Evolutionary conservation across 1,284 basidiomycete species (phyloP).

Genomic region (Ustilago cynodontis): DNA sequence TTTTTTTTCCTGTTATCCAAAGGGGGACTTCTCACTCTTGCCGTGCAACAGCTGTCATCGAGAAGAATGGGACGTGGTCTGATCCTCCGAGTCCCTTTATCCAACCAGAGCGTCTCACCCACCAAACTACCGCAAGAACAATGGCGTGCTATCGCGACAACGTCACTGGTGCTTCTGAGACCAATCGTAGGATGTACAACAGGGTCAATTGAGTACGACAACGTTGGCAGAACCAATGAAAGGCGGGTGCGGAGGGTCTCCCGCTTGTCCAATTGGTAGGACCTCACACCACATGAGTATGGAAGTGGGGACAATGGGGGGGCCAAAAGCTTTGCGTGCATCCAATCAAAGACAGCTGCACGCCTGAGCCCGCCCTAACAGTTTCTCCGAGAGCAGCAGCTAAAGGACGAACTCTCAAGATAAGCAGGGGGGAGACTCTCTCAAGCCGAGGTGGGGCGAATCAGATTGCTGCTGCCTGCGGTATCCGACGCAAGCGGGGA

Average conservation of each 20-base stretch:
- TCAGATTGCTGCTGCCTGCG: constrained; percentile 7
- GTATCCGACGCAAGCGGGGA: constrained; percentile 16
- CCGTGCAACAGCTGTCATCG: not conserved
- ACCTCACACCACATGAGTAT: not conserved
- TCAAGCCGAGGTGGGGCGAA: not conserved
- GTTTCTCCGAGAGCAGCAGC: constrained; percentile 10
- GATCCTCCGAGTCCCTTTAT: not conserved
- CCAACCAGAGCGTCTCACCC: not conserved
- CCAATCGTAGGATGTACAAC: not conserved
- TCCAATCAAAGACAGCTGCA: constrained; percentile 10
- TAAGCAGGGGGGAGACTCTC: not conserved
- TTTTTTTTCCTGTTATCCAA: not conserved
- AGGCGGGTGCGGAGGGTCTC: not conserved
- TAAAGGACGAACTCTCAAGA: constrained; percentile 11
- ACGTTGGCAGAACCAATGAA: not conserved
- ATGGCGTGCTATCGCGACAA: not conserved
- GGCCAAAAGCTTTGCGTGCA: no score
- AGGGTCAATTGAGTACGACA: not conserved
- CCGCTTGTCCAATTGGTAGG: not conserved
- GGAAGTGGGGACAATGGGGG: not conserved
- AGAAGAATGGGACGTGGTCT: not conserved
- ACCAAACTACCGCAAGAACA: not conserved
- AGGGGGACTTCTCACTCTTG: not conserved
- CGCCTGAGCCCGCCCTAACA: not conserved
- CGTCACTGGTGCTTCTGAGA: not conserved